Conservation (phyloP, 176 grass and related monocot genomes). For the Oryza longistaminata region DNA sequence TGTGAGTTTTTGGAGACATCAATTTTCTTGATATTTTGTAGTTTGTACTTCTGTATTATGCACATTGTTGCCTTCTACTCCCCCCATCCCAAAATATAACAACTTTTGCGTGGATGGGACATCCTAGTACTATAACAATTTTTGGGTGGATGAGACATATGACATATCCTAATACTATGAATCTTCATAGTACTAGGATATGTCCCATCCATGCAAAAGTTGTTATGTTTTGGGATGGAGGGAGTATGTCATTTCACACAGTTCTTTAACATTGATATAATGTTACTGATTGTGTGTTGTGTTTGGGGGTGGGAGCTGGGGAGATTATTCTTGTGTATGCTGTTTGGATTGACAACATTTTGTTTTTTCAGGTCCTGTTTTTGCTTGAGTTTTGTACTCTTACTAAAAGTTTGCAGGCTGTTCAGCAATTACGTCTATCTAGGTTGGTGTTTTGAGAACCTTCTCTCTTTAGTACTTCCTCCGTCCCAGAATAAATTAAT, state of each 20-base stretch:
- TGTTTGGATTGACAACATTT: conserved; percentile 33
- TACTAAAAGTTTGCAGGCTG: conserved; percentile 67
- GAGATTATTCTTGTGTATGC: background rate
- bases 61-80: background rate
- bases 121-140: no score
- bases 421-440: conserved; percentile 57
- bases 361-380: conserved; percentile 64
- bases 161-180: no score
- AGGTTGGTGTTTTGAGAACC: conserved; percentile 52
- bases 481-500: no score
- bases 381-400: conserved; percentile 76
- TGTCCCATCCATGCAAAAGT: no score
- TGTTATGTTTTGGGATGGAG: no score
- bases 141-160: no score
- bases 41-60: background rate
- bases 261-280: conserved; percentile 23
- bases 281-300: background rate
- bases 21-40: background rate
- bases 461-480: conserved; percentile 14
- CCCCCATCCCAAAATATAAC: no score
- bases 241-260: background rate
- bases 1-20: conserved; percentile 7
- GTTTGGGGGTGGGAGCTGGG: no score
- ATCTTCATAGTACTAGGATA: no score
- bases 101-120: no score